Percentiles rank a stretch among this genome's conserved stretches.
phyloP scores from a whole-genome alignment of 2,329 filamentous ascomycete species.

The Calonectria leucothoes region DNA sequence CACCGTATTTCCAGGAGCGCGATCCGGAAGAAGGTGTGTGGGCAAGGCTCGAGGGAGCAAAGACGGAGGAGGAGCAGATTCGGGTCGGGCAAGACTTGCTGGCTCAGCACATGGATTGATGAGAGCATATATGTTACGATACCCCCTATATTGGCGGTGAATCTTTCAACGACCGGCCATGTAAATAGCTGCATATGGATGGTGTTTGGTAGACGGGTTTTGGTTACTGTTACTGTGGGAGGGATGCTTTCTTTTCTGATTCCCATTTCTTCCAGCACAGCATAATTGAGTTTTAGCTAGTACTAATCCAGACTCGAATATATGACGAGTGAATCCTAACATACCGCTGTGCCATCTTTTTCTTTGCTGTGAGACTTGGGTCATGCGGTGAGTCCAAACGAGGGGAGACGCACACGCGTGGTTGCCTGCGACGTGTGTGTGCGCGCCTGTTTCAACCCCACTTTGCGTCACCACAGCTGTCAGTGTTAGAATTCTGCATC shows the following conservation, averaged over 20 bases:
- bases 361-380: neutral
- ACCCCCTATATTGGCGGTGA: neutral
- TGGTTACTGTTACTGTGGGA: neutral
- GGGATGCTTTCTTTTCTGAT: neutral
- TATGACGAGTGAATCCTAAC: neutral
- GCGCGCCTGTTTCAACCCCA: neutral
- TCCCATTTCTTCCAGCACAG: neutral
- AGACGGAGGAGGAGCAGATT: constrained; percentile 21
- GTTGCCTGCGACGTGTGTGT: neutral
- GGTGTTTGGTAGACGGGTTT: neutral
- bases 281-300: neutral
- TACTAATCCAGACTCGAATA: neutral
- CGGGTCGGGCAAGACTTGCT: constrained; percentile 22
- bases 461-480: neutral
- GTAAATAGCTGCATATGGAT: neutral
- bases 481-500: neutral
- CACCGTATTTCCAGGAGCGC: constrained; percentile 50
- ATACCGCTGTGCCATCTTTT: no score
- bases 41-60: neutral
- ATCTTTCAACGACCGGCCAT: neutral
- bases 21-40: constrained; percentile 20
- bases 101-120: neutral
- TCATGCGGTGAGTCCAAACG: neutral
- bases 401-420: neutral
- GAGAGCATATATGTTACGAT: neutral